Evolutionary conservation across 306 rosid genomes (phyloP), one percentile per base, ranked within the genome.

Genomic region (Lathyrus sativus): DNA sequence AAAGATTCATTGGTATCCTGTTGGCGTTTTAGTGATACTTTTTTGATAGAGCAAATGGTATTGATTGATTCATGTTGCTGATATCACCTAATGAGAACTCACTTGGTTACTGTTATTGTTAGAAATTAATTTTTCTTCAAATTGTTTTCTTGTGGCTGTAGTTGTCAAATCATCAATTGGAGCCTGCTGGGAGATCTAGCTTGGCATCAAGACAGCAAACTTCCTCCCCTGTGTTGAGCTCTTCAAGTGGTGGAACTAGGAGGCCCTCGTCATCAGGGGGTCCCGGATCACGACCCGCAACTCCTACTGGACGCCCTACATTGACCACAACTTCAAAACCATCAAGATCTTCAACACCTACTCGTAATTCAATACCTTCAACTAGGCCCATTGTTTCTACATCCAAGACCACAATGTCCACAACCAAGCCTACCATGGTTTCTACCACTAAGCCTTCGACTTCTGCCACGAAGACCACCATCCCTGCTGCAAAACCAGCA

Each of bases 181-280:
- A 92, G 64, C 84, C 84, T 80, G 63, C 74, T 64, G 77, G 81
- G 6, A 85, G 90, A 81, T 81, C 76, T 81, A 80, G 73, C 83
- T 76, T 87, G 70, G 77, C 67, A 76, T 68, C 87, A 43, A 92
- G 81, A 78, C 96, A 83, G 82, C 64, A 83, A 65, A 54, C 79
- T 81, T 84, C 90, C 49, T 89, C 96, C 66, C 97, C 96, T 61
- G 85, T 84, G 61, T 57, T 84, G 79, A 86, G 83, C 79, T 74
- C 92, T 79, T 89, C 95, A 65, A 76, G 82, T 82, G 85, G 84
- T 9, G 86, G 85, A 68, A 80, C 76, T 62, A 83, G 95, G 65
- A 85, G 95, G 68, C 98, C 95, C 48, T 87, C 96, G 14, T 89
- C 98, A 71, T 85, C 96, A 4, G 92, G 89, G 54, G 98, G 95